Percentiles rank a stretch among this genome's conserved stretches.
phyloP scores from a whole-genome alignment of 2,329 filamentous ascomycete genomes.

The Fusarium camptoceras region DNA sequence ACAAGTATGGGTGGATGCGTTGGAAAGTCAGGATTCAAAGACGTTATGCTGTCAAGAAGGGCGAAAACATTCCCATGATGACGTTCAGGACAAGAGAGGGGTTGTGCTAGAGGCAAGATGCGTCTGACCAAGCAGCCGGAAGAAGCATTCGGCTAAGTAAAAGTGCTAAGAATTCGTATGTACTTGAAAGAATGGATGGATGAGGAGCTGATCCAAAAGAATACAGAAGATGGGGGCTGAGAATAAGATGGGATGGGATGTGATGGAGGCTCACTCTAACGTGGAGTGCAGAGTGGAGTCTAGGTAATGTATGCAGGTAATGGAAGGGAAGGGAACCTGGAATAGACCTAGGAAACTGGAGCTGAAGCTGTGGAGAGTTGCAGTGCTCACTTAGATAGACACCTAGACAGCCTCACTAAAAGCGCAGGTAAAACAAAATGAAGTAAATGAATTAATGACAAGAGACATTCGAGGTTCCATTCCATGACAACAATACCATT shows the following conservation, averaged over 20 bases:
- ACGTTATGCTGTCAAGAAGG: conserved; percentile 28
- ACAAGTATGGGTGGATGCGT: background rate
- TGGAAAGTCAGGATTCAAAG: conserved; percentile 10
- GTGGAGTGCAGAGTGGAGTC: conserved; percentile 39
- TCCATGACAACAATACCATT: background rate
- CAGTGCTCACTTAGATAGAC: background rate
- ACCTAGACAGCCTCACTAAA: background rate
- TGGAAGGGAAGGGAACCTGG: conserved; percentile 2
- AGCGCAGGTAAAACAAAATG: background rate
- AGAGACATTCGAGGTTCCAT: background rate
- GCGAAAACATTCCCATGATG: conserved; percentile 26
- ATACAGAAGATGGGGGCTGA: background rate
- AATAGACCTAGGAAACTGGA: conserved; percentile 7
- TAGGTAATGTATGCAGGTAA: conserved; percentile 33
- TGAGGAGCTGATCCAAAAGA: background rate
- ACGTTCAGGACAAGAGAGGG: conserved; percentile 14
- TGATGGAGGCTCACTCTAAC: conserved; percentile 27
- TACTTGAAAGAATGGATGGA: conserved; percentile 15
- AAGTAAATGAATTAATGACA: background rate
- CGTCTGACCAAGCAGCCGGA: conserved; percentile 12
- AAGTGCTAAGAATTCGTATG: conserved; percentile 10
- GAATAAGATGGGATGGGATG: conserved; percentile 1
- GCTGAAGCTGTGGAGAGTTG: conserved; percentile 13
- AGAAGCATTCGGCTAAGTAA: conserved; percentile 14
- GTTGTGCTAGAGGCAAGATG: background rate